Evolutionary conservation across 2,329 filamentous ascomycete genomes (phyloP), one percentile per base, ranked within the genome.

Genomic region (Xylariales sp.): DNA sequence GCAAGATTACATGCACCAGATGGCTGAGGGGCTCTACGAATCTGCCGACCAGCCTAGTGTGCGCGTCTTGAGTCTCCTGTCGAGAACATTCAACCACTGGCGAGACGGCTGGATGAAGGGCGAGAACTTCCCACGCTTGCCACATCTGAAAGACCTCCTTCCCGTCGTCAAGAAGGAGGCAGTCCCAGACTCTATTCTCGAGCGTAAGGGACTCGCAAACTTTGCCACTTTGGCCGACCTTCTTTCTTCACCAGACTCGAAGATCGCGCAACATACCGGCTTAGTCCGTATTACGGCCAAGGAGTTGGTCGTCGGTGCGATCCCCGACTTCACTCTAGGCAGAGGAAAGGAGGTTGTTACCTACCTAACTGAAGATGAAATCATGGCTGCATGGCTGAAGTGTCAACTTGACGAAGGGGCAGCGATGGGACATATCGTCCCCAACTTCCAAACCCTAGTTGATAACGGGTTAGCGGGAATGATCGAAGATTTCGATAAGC

Each of bases 31-130:
- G 2, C 43, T 64, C n/a, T 69, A 69, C 23, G 8, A 43, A 16
- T 48, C 62, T 7, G 57, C 54, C 5, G 67, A 67, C n/a, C 59
- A 67, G 48, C 67, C 64, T 3, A 67, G 64, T 23, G 61, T 67
- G 4, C 67, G 67, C 10, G 56, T 67, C 36, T 34, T 69, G 41
- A 69, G 64, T 9, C 64, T 69, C 10, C 48, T 69, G 12, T 69
- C 67, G 14, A 64, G 61, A 32, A 55, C 64, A 8, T 69, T 69
- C 14, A 69, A 69, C 23, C 67, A 69, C 54, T 69, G 64, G 67
- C 64, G 67, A 50, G 64, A 69, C n/a, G 67, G 67, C 14, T 69
- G 64, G 67, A 69, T 69, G 64, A 69, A 67, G 48, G 62, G 34
- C 16, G 64, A 62, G 8, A 46, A 62, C 7, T 69, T 69, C 36